These are phyloP conservation scores for Dactylellina sp. DNA, from an alignment of 2,329 filamentous ascomycete species.

Conservation along the genomic window DNA sequence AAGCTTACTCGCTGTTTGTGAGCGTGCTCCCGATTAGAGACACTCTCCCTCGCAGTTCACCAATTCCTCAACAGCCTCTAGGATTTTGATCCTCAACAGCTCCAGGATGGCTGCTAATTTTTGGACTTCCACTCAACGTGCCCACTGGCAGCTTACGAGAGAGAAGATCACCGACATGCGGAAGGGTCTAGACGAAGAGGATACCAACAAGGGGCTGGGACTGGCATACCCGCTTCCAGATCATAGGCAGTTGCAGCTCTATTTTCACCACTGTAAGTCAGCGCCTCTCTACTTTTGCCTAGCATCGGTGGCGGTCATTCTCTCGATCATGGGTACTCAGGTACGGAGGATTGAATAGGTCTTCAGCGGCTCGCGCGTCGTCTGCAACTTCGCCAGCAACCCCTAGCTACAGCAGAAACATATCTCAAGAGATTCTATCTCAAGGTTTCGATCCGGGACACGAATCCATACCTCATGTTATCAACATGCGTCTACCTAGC, in stretches of 20 bases:
- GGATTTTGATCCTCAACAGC: not conserved
- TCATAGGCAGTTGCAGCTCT: slow-evolving; percentile 84
- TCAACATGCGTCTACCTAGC: slow-evolving; percentile 95
- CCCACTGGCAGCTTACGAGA: slow-evolving; percentile 89
- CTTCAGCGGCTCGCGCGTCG: slow-evolving; percentile 85
- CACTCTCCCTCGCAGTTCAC: not conserved
- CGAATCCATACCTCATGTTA: slow-evolving; percentile 91
- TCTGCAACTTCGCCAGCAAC: slow-evolving; percentile 86
- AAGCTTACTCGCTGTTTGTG: no score
- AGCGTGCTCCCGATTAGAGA: not conserved
- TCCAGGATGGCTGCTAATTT: slow-evolving; percentile 87
- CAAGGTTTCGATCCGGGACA: slow-evolving; percentile 88
- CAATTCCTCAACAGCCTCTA: not conserved
- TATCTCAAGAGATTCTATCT: slow-evolving; percentile 95
- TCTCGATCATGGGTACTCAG: slow-evolving; percentile 22
- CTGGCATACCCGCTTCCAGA: slow-evolving; percentile 82
- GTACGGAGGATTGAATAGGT: slow-evolving; percentile 68
- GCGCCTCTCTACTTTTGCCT: not conserved
- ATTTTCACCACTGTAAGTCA: slow-evolving; percentile 84
- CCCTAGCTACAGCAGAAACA: slow-evolving; percentile 90
- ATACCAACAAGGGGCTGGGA: slow-evolving; percentile 76
- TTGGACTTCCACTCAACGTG: slow-evolving; percentile 93
- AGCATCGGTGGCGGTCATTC: slow-evolving; percentile 23
- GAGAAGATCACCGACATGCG: slow-evolving; percentile 81
- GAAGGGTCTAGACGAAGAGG: slow-evolving; percentile 79